A percentile compares a stretch with the other conserved stretches of the same genome.
These are phyloP conservation scores for Puccinia novopanici DNA, from an alignment of 1,284 basidiomycete species.

Conservation along the genomic window DNA sequence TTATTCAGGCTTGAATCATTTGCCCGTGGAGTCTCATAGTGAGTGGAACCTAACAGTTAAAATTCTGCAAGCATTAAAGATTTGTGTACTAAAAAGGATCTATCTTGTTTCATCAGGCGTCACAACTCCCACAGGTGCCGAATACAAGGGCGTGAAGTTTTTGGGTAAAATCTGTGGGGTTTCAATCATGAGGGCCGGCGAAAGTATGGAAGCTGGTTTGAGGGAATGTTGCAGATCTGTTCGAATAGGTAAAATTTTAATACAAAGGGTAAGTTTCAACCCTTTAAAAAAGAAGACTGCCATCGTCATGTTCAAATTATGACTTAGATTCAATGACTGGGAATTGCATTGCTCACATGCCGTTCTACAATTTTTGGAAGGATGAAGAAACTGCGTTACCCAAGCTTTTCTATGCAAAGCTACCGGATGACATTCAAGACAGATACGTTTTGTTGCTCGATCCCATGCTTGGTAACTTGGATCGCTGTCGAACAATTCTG, in stretches of 20 bases:
- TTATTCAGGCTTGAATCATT: conserved; percentile 78
- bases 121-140: conserved; percentile 67
- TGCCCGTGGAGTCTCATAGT: conserved; percentile 81
- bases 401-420: conserved; percentile 80
- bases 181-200: conserved; percentile 72
- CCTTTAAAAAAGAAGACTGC: background rate
- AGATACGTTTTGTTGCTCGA: conserved; percentile 93
- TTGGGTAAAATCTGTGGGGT: conserved; percentile 93
- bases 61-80: background rate
- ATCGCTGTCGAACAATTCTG: background rate
- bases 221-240: conserved; percentile 82
- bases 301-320: no score
- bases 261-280: conserved; percentile 72
- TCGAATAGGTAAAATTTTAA: conserved; percentile 87
- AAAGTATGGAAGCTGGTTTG: conserved; percentile 68
- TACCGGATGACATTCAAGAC: conserved; percentile 86
- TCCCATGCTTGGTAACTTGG: conserved; percentile 82
- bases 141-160: conserved; percentile 84
- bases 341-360: no score
- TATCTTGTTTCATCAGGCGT: conserved; percentile 57
- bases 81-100: no score
- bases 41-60: background rate
- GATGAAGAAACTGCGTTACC: conserved; percentile 88
- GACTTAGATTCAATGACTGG: no score
- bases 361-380: conserved; percentile 60